phyloP scores from a whole-genome alignment of 768 basidiomycete genomes.

The Chlorophyllum brunneum region DNA sequence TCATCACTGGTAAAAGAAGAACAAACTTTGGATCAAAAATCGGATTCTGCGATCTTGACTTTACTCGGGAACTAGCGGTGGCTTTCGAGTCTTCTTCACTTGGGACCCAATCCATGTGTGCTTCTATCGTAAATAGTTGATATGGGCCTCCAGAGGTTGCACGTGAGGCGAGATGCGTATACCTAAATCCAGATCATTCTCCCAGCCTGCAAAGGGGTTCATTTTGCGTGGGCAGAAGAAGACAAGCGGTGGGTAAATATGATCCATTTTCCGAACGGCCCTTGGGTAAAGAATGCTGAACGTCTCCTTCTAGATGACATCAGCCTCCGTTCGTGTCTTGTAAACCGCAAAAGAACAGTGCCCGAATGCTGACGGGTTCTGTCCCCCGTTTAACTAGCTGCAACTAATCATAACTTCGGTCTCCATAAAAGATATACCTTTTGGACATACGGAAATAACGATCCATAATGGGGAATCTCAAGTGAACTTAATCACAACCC shows the following conservation, averaged over 20 bases:
- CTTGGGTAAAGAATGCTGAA: too few relatives aligned
- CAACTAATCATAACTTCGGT: not conserved
- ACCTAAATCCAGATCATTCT: not conserved
- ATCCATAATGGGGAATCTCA: not conserved
- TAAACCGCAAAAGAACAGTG: not conserved
- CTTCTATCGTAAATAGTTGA: constrained; percentile 3
- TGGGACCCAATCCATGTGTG: not conserved
- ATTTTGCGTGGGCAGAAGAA: constrained; percentile 9
- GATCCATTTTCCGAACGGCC: not conserved
- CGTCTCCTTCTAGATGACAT: not conserved
- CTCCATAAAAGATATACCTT: not conserved
- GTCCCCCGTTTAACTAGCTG: not conserved
- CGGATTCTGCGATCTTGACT: not conserved
- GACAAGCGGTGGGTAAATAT: not conserved
- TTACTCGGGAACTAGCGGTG: constrained; percentile 10
- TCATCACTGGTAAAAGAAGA: constrained; percentile 1
- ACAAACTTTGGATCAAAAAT: not conserved
- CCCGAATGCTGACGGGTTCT: not conserved
- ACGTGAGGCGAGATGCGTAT: too few relatives aligned
- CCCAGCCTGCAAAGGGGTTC: not conserved
- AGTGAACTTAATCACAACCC: constrained; percentile 6
- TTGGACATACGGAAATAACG: not conserved
- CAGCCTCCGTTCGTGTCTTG: not conserved
- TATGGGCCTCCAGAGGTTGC: not conserved
- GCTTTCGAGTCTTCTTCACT: not conserved